These are phyloP conservation scores for Rhododendron henanense DNA, from an alignment of 148 eudicot genomes.

Conservation along the genomic window DNA sequence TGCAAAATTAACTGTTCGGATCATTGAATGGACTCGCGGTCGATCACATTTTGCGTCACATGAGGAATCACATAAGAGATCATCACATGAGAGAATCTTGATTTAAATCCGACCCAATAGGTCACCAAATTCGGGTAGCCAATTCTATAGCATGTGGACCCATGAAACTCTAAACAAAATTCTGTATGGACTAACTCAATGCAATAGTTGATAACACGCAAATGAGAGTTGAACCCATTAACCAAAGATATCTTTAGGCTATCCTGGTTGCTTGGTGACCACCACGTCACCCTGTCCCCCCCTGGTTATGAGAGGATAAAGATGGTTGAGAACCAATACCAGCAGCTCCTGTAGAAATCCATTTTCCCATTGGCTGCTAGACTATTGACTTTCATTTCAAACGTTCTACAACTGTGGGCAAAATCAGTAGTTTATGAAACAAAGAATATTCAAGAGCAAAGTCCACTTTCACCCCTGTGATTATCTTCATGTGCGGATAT, in stretches of 20 bases:
- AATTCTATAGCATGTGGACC: neutral
- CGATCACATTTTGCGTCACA: too few relatives aligned
- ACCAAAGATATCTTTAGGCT: neutral
- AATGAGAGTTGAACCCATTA: neutral
- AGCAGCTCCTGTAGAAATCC: neutral
- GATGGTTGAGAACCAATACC: neutral
- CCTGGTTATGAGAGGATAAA: neutral
- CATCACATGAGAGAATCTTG: neutral
- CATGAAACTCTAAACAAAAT: neutral
- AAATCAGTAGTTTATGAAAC: neutral
- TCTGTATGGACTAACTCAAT: neutral
- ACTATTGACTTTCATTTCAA: neutral
- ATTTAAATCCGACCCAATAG: neutral
- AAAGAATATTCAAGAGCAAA: neutral
- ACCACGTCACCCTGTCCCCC: neutral
- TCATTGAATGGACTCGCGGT: neutral
- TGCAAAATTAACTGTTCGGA: too few relatives aligned
- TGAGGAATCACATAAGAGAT: neutral
- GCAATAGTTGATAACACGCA: neutral
- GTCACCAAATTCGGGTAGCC: neutral
- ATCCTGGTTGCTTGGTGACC: neutral
- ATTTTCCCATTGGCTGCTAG: neutral
- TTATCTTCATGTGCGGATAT: too few relatives aligned
- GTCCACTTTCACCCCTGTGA: too few relatives aligned
- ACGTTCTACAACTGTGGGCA: neutral